phyloP scores from a whole-genome alignment of 805 yeast species.

The Nakazawaea anatomiae region DNA sequence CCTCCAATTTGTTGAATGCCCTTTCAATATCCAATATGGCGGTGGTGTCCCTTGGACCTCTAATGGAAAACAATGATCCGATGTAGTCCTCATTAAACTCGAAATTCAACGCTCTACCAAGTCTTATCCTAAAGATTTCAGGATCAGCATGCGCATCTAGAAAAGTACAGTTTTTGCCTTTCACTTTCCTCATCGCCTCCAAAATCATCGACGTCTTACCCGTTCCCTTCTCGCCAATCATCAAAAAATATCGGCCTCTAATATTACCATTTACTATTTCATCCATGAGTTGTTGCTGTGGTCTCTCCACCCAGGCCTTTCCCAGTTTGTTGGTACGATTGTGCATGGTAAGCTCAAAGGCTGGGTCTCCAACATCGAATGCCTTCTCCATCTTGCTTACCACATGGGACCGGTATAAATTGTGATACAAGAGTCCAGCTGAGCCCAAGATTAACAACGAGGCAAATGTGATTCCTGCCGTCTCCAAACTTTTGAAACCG shows the following conservation, averaged over 20 bases:
- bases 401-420: slow-evolving; percentile 52
- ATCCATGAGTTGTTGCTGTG: slow-evolving; percentile 60
- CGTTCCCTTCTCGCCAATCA: slow-evolving; percentile 83
- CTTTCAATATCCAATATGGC: slow-evolving; percentile 78
- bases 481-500: slow-evolving; percentile 47
- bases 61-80: slow-evolving; percentile 71
- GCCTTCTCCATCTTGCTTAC: slow-evolving; percentile 59
- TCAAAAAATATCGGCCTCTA: slow-evolving; percentile 61
- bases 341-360: slow-evolving; percentile 54
- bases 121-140: slow-evolving; percentile 68
- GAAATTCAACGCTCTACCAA: slow-evolving; percentile 71
- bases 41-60: slow-evolving; percentile 83
- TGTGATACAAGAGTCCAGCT: slow-evolving; percentile 70
- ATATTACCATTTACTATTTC: slow-evolving; percentile 59
- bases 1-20: slow-evolving; percentile 71
- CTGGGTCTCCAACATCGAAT: slow-evolving; percentile 62
- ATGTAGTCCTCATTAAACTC: slow-evolving; percentile 76
- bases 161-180: slow-evolving; percentile 60
- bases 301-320: slow-evolving; percentile 63
- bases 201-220: slow-evolving; percentile 75
- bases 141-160: slow-evolving; percentile 85
- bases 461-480: slow-evolving; percentile 66
- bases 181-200: slow-evolving; percentile 60
- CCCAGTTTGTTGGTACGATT: slow-evolving; percentile 31
- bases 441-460: slow-evolving; percentile 62